Evolutionary conservation across 352 stramenopile genomes (phyloP).

Genomic region (Aphanomyces cochlioides): DNA sequence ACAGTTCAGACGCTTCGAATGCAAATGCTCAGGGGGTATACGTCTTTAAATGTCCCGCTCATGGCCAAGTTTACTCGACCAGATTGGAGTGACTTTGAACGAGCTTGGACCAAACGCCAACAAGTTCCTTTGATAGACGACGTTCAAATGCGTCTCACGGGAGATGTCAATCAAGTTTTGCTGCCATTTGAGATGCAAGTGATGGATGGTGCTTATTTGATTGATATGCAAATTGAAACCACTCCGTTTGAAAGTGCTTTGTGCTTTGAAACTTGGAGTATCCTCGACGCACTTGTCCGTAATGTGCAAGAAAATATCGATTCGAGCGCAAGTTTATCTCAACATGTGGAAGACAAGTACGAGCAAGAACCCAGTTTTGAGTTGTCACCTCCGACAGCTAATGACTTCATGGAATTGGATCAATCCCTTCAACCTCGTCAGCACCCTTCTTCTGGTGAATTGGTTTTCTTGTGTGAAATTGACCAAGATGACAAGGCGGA

Average conservation of each 20-base stretch:
- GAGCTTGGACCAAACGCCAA: not conserved
- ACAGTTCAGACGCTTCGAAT: conserved; percentile 2
- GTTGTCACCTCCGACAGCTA: not conserved
- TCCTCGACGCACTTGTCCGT: not conserved
- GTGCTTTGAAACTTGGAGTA: conserved; percentile 9
- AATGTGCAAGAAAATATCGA: not conserved
- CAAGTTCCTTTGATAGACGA: not conserved
- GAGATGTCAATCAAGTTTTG: not conserved
- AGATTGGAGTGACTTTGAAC: not conserved
- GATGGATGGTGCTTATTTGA: not conserved
- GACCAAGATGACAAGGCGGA: not conserved
- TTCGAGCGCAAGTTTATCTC: not conserved
- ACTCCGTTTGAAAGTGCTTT: conserved; percentile 2
- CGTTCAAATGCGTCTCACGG: not conserved
- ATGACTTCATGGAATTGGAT: conserved; percentile 9
- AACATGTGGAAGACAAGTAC: conserved; percentile 2
- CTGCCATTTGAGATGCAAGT: not conserved
- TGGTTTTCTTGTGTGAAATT: conserved; percentile 37
- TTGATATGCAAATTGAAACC: conserved; percentile 1
- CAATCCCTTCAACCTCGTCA: conserved; percentile 27
- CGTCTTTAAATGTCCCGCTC: not conserved
- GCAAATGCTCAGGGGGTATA: not conserved
- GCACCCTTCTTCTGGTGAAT: conserved; percentile 51
- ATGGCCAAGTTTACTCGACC: not conserved
- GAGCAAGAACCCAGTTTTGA: not conserved